Evolutionary conservation across 2,329 filamentous ascomycete species (phyloP).

Genomic region (Bipolaris cookei): DNA sequence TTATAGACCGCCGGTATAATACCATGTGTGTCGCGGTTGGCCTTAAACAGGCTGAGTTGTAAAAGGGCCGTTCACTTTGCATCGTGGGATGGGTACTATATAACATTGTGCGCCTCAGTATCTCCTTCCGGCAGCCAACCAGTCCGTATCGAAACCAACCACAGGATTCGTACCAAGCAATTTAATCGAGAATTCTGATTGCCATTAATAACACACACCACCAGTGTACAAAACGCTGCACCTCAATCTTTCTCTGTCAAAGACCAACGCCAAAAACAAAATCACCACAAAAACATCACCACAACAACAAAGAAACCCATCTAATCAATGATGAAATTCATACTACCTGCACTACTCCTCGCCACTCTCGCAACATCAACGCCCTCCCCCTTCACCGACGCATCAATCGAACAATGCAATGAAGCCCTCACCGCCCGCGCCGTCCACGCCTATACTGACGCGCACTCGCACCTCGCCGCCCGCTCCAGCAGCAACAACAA

Average conservation of each 20-base stretch:
- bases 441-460: slow-evolving; percentile 9
- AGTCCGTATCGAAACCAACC: not conserved
- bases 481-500: slow-evolving; percentile 19
- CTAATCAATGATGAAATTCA: slow-evolving; percentile 35
- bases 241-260: not conserved
- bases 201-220: too few species aligned
- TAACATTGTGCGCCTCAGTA: too few species aligned
- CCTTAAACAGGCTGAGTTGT: slow-evolving; percentile 26
- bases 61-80: too few species aligned
- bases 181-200: too few species aligned
- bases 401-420: slow-evolving; percentile 17
- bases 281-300: too few species aligned
- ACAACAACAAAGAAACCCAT: not conserved
- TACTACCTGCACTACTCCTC: slow-evolving; percentile 31
- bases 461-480: slow-evolving; percentile 26
- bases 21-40: not conserved
- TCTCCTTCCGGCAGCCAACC: too few species aligned
- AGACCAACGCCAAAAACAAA: not conserved
- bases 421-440: slow-evolving; percentile 17
- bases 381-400: slow-evolving; percentile 31
- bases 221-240: not conserved
- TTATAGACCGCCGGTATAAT: slow-evolving; percentile 12
- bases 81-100: too few species aligned
- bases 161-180: not conserved
- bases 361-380: slow-evolving; percentile 36